These are phyloP conservation scores for Boletus sensibilis DNA, from an alignment of 768 basidiomycete genomes.

Conservation along the genomic window DNA sequence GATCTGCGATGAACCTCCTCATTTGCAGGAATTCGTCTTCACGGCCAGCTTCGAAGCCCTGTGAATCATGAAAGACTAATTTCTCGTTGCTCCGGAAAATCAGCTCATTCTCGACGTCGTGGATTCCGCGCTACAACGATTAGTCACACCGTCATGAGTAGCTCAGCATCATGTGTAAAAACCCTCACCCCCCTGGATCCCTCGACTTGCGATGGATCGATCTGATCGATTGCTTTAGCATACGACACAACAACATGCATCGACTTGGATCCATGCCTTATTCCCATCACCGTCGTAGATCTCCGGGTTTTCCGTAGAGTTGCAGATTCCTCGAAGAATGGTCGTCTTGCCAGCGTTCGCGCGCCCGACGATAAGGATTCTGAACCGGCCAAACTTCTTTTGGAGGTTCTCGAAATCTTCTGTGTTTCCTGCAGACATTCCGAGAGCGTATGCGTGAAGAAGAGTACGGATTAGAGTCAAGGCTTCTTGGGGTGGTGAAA, in stretches of 20 bases:
- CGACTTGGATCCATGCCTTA: background rate
- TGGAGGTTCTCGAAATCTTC: background rate
- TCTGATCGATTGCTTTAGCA: background rate
- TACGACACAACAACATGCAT: background rate
- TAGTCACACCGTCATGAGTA: too few relatives aligned
- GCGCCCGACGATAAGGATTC: constrained; percentile 1
- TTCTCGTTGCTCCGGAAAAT: constrained; percentile 3
- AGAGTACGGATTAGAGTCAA: background rate
- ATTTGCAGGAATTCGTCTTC: background rate
- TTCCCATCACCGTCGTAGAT: constrained; percentile 2
- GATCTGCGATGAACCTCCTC: constrained; percentile 1
- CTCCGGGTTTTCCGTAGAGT: constrained; percentile 4
- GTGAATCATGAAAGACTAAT: constrained; percentile 2
- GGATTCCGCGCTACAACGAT: background rate
- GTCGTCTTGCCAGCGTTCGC: constrained; percentile 8
- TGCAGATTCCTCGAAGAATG: background rate
- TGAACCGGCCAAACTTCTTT: background rate
- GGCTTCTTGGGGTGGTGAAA: background rate
- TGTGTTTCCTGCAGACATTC: background rate
- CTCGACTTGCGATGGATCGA: constrained; percentile 1
- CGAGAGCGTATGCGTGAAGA: background rate
- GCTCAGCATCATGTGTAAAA: too few relatives aligned
- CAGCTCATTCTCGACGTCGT: constrained; percentile 1
- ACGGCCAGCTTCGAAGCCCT: constrained; percentile 5
- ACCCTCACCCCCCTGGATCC: background rate